These are phyloP conservation scores for Trichoderma endophyticum DNA, from an alignment of 2,329 filamentous ascomycete genomes.

Conservation along the genomic window DNA sequence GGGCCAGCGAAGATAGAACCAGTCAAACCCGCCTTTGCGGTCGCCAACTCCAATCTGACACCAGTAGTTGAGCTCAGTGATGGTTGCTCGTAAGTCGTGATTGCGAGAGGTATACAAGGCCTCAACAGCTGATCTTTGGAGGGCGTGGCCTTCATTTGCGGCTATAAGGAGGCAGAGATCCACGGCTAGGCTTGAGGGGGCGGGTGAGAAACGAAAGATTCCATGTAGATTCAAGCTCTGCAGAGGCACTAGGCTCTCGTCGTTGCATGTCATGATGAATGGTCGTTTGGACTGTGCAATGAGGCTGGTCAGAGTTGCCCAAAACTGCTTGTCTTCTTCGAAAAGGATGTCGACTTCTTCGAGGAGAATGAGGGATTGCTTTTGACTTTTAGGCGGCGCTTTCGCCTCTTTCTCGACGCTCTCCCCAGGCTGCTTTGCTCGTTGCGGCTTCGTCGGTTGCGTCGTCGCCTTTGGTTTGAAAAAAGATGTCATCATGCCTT, in stretches of 20 bases:
- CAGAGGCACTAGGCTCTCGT: constrained; percentile 77
- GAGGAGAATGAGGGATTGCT: constrained; percentile 89
- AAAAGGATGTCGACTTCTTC: constrained; percentile 94
- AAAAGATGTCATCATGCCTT: constrained; percentile 77
- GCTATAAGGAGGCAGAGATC: constrained; percentile 81
- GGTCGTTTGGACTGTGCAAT: constrained; percentile 84
- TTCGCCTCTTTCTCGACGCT: constrained; percentile 29
- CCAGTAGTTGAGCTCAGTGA: constrained; percentile 90
- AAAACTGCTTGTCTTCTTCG: constrained; percentile 94
- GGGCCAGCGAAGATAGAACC: constrained; percentile 80
- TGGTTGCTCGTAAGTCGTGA: constrained; percentile 73
- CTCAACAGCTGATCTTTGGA: constrained; percentile 64
- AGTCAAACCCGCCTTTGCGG: constrained; percentile 80
- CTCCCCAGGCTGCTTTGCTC: constrained; percentile 24
- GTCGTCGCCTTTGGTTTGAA: constrained; percentile 58
- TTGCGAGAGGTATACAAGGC: constrained; percentile 67
- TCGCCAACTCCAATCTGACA: constrained; percentile 95
- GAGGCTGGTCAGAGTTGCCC: constrained; percentile 74
- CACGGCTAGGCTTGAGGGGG: constrained; percentile 64
- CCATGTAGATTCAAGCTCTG: constrained; percentile 76
- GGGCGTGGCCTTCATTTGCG: constrained; percentile 82
- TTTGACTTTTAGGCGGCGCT: constrained; percentile 57
- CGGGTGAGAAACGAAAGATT: constrained; percentile 71
- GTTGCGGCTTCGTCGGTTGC: constrained; percentile 26
- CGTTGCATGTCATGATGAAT: constrained; percentile 92